These are phyloP conservation scores for Russula sp. DNA, from an alignment of 768 basidiomycete genomes.

Conservation along the genomic window DNA sequence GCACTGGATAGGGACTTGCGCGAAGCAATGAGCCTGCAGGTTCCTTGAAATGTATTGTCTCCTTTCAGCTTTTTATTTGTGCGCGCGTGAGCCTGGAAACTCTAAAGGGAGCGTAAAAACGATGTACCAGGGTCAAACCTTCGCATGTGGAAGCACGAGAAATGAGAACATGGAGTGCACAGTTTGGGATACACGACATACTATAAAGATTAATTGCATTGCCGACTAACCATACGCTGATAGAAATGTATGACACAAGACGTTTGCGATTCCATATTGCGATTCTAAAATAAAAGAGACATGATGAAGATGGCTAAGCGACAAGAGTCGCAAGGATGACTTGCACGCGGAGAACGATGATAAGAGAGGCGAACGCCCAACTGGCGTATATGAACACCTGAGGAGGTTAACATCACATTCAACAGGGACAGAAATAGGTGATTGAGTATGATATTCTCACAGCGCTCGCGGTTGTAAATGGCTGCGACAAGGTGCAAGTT, in stretches of 20 bases:
- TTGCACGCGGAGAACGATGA: constrained; percentile 4
- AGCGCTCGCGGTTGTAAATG: not conserved
- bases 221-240: not conserved
- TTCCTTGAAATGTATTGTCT: not conserved
- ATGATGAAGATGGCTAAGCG: not conserved
- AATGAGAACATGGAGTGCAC: not conserved
- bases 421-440: too few relatives aligned
- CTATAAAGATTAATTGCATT: not conserved
- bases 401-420: not conserved
- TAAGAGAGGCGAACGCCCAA: not conserved
- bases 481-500: not conserved
- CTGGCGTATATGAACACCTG: not conserved
- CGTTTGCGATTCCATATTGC: constrained; percentile 1
- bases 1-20: not conserved
- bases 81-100: not conserved
- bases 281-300: not conserved
- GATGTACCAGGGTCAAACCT: not conserved
- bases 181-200: not conserved
- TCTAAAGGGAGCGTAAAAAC: not conserved
- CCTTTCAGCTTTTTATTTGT: not conserved
- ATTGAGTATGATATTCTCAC: not conserved
- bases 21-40: not conserved
- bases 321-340: not conserved
- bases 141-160: not conserved
- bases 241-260: not conserved